These are phyloP conservation scores for Acacia melanoxylon DNA, from an alignment of 306 rosid genomes.

Conservation along the genomic window DNA sequence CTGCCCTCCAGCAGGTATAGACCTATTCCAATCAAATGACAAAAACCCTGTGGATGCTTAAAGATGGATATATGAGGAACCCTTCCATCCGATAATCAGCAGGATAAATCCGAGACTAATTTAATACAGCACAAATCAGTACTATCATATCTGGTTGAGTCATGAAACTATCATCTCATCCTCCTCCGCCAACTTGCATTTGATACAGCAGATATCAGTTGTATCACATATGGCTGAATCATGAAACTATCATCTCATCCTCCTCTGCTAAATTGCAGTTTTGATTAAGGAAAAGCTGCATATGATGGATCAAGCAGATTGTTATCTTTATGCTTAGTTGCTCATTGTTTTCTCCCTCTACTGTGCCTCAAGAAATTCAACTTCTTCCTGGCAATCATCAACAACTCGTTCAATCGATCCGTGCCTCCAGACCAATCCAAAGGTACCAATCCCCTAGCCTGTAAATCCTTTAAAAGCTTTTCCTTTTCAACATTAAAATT, in stretches of 20 bases:
- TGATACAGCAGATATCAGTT: neutral
- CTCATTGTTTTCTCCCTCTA: slow-evolving; percentile 26
- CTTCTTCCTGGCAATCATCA: slow-evolving; percentile 45
- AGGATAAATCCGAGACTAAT: neutral
- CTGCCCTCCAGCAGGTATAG: slow-evolving; percentile 39
- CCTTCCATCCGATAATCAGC: neutral
- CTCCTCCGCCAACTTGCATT: slow-evolving; percentile 23
- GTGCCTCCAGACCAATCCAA: slow-evolving; percentile 42
- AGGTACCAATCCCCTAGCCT: slow-evolving; percentile 50
- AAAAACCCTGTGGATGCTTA: slow-evolving; percentile 37
- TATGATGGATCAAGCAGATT: slow-evolving; percentile 19
- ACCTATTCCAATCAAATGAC: slow-evolving; percentile 21
- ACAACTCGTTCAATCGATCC: slow-evolving; percentile 33
- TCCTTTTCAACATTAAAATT: slow-evolving; percentile 41
- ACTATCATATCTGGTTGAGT: neutral
- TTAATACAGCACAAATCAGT: slow-evolving; percentile 29
- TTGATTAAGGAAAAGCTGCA: slow-evolving; percentile 9
- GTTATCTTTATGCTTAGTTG: neutral
- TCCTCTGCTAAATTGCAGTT: slow-evolving; percentile 23
- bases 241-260: slow-evolving; percentile 5
- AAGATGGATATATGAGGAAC: slow-evolving; percentile 32
- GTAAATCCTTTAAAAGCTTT: slow-evolving; percentile 57
- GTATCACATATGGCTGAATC: neutral
- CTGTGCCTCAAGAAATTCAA: slow-evolving; percentile 39
- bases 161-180: slow-evolving; percentile 1